Evolutionary conservation across 192 early-diverging fungal species (phyloP).

Genomic region (Phlyctochytrium bullatum): DNA sequence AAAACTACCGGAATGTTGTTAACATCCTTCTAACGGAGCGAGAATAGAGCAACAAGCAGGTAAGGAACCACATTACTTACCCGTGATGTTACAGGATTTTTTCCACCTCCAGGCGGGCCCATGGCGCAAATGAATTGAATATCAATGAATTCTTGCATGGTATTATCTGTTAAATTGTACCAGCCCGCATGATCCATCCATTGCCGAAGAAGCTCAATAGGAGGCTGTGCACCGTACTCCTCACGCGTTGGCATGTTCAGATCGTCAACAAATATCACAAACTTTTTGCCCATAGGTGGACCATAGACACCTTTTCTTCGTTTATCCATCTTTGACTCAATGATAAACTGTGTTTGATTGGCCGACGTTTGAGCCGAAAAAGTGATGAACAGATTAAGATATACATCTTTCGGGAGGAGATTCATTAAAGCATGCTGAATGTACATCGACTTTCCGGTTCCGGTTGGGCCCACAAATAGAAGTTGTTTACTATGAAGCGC

Average conservation of each 20-base stretch:
- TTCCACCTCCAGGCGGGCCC: slow-evolving; percentile 60
- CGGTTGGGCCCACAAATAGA: slow-evolving; percentile 58
- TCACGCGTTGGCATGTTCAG: slow-evolving; percentile 63
- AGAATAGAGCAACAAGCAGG: slow-evolving; percentile 1
- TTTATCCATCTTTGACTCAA: slow-evolving; percentile 63
- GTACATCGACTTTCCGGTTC: slow-evolving; percentile 65
- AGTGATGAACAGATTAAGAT: slow-evolving; percentile 53
- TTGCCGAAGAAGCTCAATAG: slow-evolving; percentile 59
- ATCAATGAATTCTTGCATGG: slow-evolving; percentile 52
- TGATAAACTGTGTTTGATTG: slow-evolving; percentile 60
- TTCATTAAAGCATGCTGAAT: slow-evolving; percentile 54
- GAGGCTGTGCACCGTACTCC: slow-evolving; percentile 58
- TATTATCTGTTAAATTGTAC: slow-evolving; percentile 54
- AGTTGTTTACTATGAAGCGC: slow-evolving; percentile 49
- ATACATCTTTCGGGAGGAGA: slow-evolving; percentile 43
- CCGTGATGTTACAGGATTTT: slow-evolving; percentile 53
- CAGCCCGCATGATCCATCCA: slow-evolving; percentile 67
- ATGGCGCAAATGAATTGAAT: slow-evolving; percentile 62
- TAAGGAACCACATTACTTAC: slow-evolving; percentile 26
- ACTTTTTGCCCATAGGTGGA: slow-evolving; percentile 52
- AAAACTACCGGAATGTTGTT: slow-evolving; percentile 37
- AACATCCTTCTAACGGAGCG: background rate
- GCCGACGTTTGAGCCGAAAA: slow-evolving; percentile 63
- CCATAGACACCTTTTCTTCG: slow-evolving; percentile 58
- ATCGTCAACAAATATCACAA: slow-evolving; percentile 60